Evolutionary conservation across 2,329 filamentous ascomycete genomes (phyloP), one percentile per base, ranked within the genome.

Genomic region (Cladosporium sp.): DNA sequence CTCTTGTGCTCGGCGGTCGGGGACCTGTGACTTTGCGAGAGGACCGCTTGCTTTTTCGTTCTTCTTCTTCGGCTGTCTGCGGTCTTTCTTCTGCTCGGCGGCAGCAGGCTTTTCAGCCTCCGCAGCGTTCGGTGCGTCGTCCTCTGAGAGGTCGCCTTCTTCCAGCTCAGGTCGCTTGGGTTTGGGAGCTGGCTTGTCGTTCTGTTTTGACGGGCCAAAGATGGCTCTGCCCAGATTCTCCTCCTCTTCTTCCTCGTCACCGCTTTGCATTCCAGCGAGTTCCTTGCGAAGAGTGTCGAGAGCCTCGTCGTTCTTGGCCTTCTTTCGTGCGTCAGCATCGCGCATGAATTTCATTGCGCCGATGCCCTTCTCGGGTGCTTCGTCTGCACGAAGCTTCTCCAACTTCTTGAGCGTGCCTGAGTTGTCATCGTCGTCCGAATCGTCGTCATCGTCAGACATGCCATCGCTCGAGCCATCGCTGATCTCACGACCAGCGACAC

Each of bases 281-380:
- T 66, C 65, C 15, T 59, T 54, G n/a, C 58, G 58, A 47, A 66
- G 44, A 4, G 54, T 49, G n/a, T 59, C 65, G 28, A 66, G 57
- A 51, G 65, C 86, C 65, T 91, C 90, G 72, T 97, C 92, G 71
- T 98, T 97, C 66, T 88, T 86, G 69, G 90, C 87, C 77, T 90
- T 93, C 73, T 88, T 88, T 44, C 88, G 84, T 32, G 90, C 90
- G 74, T 97, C 93, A 1, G 93, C 92, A 71, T 90, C 92, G 73
- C 90, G 88, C 95, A 99, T 98, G 77, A 99, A 99, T 68, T 92
- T 92, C 90, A 99, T 92, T 61, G 86, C 86, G 78, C 92, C 88
- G 7, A 99, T 81, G 15, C 75, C 74, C 72, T 87, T 90, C 44
- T 77, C 77, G 8, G 71, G 68, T 6, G 74, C 76, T 14, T 74